Evolutionary conservation across 2,329 filamentous ascomycete species (phyloP).

Genomic region (Fusarium anguioides): DNA sequence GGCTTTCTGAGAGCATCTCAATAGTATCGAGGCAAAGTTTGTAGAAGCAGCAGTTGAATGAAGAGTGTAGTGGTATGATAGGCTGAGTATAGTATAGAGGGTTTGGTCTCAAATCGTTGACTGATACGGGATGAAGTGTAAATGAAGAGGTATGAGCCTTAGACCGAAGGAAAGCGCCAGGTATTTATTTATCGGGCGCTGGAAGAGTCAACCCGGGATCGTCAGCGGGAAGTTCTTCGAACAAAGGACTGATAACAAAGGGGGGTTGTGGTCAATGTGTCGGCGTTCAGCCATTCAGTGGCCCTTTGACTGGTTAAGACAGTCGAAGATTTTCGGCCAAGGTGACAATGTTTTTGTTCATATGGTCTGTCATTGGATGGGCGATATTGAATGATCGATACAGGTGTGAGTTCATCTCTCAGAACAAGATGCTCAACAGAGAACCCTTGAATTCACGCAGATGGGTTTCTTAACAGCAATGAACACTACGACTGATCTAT

Average conservation of each 20-base stretch:
- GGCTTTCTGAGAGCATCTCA: no score
- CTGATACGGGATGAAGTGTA: no score
- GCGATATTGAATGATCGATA: no score
- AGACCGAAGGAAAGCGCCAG: no score
- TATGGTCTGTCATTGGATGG: no score
- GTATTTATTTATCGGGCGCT: conserved; percentile 15
- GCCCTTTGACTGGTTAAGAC: not conserved
- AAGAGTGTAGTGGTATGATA: not conserved
- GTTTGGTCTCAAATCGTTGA: not conserved
- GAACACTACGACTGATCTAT: no score
- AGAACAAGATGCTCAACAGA: no score
- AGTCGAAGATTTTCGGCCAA: not conserved
- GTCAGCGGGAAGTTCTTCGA: conserved; percentile 2
- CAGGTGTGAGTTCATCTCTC: not conserved
- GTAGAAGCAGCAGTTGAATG: not conserved
- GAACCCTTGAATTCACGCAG: no score
- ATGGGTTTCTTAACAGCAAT: not conserved
- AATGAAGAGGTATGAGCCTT: no score
- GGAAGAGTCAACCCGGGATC: not conserved
- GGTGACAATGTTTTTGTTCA: no score
- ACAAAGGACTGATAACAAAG: conserved; percentile 18
- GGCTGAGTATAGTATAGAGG: not conserved
- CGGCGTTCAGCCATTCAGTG: not conserved
- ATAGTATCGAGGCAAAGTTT: no score
- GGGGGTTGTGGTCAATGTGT: not conserved